These are phyloP conservation scores for Panaeolus cyanescens DNA, from an alignment of 768 basidiomycete species.

Conservation along the genomic window DNA sequence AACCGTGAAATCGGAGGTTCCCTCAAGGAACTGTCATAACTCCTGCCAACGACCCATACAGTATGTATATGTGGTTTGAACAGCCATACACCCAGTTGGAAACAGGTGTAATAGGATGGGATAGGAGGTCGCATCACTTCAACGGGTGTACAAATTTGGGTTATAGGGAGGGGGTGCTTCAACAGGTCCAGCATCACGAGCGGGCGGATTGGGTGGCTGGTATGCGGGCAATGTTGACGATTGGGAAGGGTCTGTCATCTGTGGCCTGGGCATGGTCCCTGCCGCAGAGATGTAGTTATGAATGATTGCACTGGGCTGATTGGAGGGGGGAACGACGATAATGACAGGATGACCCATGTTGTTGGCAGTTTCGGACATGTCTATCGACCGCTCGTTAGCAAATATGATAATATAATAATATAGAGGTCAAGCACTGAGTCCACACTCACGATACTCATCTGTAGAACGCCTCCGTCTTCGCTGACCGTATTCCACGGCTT, in stretches of 20 bases:
- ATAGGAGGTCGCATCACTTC: neutral
- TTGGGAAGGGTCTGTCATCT: neutral
- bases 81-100: neutral
- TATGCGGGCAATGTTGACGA: neutral
- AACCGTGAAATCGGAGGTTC: too few relatives aligned
- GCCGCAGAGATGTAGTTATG: neutral
- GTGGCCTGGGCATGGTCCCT: too few relatives aligned
- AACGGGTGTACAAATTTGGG: neutral
- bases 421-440: too few relatives aligned
- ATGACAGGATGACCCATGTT: neutral
- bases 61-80: neutral
- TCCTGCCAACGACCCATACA: too few relatives aligned
- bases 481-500: neutral
- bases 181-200: neutral
- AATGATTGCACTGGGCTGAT: neutral
- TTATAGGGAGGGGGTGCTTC: neutral
- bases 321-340: neutral
- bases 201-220: neutral
- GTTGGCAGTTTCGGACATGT: neutral
- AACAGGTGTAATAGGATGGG: too few relatives aligned
- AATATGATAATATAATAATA: too few relatives aligned
- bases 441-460: neutral
- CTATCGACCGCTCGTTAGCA: too few relatives aligned
- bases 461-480: neutral
- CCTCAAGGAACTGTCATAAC: too few relatives aligned